Evolutionary conservation across 768 basidiomycete species (phyloP), one percentile per base, ranked within the genome.

Genomic region (Pleurotus eryngii): DNA sequence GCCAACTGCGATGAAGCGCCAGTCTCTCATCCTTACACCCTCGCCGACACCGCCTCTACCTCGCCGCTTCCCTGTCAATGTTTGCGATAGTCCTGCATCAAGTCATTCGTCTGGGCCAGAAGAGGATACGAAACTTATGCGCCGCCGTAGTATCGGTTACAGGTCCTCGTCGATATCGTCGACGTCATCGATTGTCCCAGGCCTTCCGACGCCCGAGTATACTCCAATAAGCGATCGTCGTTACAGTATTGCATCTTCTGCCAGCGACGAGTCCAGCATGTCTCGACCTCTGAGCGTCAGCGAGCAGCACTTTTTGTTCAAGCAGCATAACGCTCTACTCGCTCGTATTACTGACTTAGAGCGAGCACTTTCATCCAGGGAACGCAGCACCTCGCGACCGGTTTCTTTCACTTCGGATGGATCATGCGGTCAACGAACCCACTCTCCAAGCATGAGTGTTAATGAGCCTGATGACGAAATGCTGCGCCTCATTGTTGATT

Each of bases 301-400:
- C 68, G 90, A 92, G 70, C 89, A 91, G 64, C 84, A 90, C 78
- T 93, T 92, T 84, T 80, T 91, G 70, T 84, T 86, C 73, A 89
- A 89, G 67, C 89, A 87, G 58, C 91, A 94, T 76, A 84, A 89
- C 59, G 81, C 90, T 54, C 85, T 94, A 61, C 79, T 93, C 59
- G 82, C 86, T 64, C 85, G 91, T 60, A 92, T 93, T 69, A 84
- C 85, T 47, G 90, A 91, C 62, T 75, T 94, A 60, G 91, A 94
- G 70, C 82, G 83, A 62, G 82, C 86, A 22, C 73, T 90, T 35
- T 81, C 79, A 59, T 70, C 70, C 71, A 70, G 69, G 57, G 69
- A 61, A 70, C 73, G 57, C 60, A 76, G 56, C 62, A 74, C 63
- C 67, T 85, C 85, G 27, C 75, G 80, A 35, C 77, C 77, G 37